phyloP scores from a whole-genome alignment of 2,329 filamentous ascomycete species.

The Chrysosporium keratinophilum region DNA sequence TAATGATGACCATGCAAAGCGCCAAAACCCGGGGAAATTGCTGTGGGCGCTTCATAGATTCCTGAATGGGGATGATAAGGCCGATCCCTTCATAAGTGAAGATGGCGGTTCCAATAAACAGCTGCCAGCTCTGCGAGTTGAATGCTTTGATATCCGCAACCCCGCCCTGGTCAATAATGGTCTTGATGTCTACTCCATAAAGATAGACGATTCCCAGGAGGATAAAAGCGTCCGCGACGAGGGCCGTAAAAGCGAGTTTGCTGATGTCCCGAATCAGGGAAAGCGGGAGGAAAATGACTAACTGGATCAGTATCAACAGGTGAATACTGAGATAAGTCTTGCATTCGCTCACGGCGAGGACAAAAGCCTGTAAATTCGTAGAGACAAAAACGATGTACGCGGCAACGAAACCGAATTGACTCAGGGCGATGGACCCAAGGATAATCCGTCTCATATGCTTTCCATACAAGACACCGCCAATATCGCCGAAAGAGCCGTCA shows the following conservation, averaged over 20 bases:
- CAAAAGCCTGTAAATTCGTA: constrained; percentile 89
- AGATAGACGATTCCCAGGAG: constrained; percentile 83
- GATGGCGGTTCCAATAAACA: constrained; percentile 97
- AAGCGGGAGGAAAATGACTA: constrained; percentile 88
- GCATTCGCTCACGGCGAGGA: constrained; percentile 83
- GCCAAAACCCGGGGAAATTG: constrained; percentile 86
- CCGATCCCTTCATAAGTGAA: constrained; percentile 98
- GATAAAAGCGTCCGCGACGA: constrained; percentile 91
- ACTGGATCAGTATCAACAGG: constrained; percentile 84
- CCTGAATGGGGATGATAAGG: constrained; percentile 94
- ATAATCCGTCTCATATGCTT: constrained; percentile 82
- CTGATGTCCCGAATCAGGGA: constrained; percentile 92
- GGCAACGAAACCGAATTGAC: constrained; percentile 87
- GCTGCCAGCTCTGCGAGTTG: constrained; percentile 84
- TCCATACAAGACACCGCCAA: constrained; percentile 84
- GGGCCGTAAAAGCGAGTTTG: constrained; percentile 88
- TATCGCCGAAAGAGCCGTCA: constrained; percentile 93
- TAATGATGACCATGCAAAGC: constrained; percentile 90
- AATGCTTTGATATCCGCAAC: constrained; percentile 81
- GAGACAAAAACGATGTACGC: constrained; percentile 96
- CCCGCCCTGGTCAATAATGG: constrained; percentile 61
- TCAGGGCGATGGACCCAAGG: constrained; percentile 82
- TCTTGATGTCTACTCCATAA: constrained; percentile 88
- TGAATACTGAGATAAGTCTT: constrained; percentile 75
- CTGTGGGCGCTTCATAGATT: constrained; percentile 82